A percentile compares a stretch with the other conserved stretches of the same genome.
Conservation (phyloP, 169 alveolate genomes). For the Plasmodium chabaudi region DNA sequence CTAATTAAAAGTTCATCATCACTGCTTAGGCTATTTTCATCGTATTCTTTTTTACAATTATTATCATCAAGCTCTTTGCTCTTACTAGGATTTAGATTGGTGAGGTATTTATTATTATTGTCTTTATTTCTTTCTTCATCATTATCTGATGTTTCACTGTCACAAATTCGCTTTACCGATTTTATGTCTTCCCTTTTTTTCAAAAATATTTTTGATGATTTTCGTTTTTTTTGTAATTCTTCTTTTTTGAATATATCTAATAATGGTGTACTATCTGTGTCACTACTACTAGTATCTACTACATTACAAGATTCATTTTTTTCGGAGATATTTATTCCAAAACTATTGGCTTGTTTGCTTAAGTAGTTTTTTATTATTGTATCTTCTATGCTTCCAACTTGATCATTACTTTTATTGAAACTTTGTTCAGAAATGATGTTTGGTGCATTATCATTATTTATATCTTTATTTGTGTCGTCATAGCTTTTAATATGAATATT, state of each 20-base stretch:
- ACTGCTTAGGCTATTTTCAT: slow-evolving; percentile 35
- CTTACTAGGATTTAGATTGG: no score
- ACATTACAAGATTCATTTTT: not conserved
- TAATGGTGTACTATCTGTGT: slow-evolving; percentile 25
- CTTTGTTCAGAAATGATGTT: no score
- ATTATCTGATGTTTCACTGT: no score
- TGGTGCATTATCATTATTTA: no score
- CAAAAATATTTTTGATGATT: not conserved
- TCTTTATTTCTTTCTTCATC: no score
- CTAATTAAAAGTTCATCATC: slow-evolving; percentile 46
- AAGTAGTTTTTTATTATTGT: slow-evolving; percentile 45
- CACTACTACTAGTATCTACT: slow-evolving; percentile 13
- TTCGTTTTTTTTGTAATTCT: not conserved
- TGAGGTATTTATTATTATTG: no score
- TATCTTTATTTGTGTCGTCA: no score
- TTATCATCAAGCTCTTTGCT: no score
- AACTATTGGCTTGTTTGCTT: slow-evolving; percentile 27
- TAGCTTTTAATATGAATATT: no score
- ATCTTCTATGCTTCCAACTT: slow-evolving; percentile 1
- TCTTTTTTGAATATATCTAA: slow-evolving; percentile 19
- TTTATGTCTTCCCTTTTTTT: not conserved
- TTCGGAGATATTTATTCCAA: not conserved
- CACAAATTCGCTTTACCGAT: no score
- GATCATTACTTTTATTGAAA: not conserved
- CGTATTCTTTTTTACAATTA: not conserved